A percentile compares a stretch with the other conserved stretches of the same genome.
phyloP scores from a whole-genome alignment of 441 rosid genomes.

The Populus tomentosa region DNA sequence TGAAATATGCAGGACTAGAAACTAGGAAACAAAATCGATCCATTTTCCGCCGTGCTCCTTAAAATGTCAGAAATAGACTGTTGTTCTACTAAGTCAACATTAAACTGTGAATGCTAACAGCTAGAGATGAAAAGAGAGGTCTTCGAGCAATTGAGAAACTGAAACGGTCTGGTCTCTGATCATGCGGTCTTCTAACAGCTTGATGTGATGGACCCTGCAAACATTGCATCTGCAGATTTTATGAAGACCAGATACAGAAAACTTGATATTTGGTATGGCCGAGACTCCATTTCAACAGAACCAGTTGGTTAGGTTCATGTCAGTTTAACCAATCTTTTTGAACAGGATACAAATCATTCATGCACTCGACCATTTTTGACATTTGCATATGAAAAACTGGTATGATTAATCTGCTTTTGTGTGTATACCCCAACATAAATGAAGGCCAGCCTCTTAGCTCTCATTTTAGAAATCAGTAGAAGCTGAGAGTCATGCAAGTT shows the following conservation, averaged over 20 bases:
- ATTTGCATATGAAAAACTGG: too few species aligned
- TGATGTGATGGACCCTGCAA: constrained; percentile 27
- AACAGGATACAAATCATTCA: too few species aligned
- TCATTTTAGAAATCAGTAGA: not conserved
- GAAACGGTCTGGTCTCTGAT: constrained; percentile 7
- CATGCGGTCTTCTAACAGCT: constrained; percentile 31
- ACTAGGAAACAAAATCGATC: not conserved
- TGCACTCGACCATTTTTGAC: too few species aligned
- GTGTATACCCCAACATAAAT: too few species aligned
- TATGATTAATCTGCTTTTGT: too few species aligned
- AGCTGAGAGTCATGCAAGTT: not conserved
- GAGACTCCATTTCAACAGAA: not conserved
- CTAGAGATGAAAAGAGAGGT: constrained; percentile 28
- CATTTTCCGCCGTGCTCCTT: not conserved
- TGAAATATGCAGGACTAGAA: not conserved
- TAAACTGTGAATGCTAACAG: not conserved
- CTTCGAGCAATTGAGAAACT: constrained; percentile 29
- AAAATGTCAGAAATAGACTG: not conserved
- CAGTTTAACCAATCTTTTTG: not conserved
- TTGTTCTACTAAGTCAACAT: not conserved
- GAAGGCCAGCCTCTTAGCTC: too few species aligned
- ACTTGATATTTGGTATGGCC: constrained; percentile 34
- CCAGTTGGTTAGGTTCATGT: not conserved
- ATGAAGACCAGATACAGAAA: constrained; percentile 28
- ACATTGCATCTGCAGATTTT: constrained; percentile 25